Percentiles rank a stretch among this genome's conserved stretches.
phyloP scores from a whole-genome alignment of 78 protist genomes.

The Creolimax fragrantissima region DNA sequence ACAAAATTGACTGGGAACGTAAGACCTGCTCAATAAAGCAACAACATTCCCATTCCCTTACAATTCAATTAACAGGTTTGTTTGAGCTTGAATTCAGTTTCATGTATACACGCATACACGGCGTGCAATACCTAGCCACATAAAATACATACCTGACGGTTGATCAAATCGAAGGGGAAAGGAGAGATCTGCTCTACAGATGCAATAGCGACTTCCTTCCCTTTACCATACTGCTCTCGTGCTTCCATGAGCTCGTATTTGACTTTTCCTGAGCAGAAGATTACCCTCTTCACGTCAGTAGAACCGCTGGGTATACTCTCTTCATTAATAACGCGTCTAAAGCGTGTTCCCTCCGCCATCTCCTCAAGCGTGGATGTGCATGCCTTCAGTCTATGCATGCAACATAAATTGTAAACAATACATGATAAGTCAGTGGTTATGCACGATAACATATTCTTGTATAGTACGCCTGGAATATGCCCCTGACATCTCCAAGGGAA shows the following conservation, averaged over 20 bases:
- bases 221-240: not conserved
- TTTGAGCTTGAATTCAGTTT: too few species aligned
- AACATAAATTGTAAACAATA: not conserved
- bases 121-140: too few species aligned
- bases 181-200: slow-evolving; percentile 88
- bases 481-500: too few species aligned
- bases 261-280: slow-evolving; percentile 84
- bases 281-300: slow-evolving; percentile 55
- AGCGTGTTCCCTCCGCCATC: slow-evolving; percentile 22
- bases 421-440: not conserved
- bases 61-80: too few species aligned
- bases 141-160: too few species aligned
- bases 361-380: slow-evolving; percentile 1
- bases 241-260: slow-evolving; percentile 47
- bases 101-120: too few species aligned
- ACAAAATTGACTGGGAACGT: too few species aligned
- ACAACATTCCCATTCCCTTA: too few species aligned
- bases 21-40: too few species aligned
- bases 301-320: not conserved
- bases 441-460: too few species aligned
- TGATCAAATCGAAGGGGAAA: slow-evolving; percentile 83
- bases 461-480: too few species aligned
- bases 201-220: slow-evolving; percentile 68
- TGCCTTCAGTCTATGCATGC: not conserved
- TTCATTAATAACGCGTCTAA: slow-evolving; percentile 27